A percentile compares a stretch with the other conserved stretches of the same genome.
Evolutionary conservation across 208 protist species (phyloP).

Genomic region (Crithidia brevicula): DNA sequence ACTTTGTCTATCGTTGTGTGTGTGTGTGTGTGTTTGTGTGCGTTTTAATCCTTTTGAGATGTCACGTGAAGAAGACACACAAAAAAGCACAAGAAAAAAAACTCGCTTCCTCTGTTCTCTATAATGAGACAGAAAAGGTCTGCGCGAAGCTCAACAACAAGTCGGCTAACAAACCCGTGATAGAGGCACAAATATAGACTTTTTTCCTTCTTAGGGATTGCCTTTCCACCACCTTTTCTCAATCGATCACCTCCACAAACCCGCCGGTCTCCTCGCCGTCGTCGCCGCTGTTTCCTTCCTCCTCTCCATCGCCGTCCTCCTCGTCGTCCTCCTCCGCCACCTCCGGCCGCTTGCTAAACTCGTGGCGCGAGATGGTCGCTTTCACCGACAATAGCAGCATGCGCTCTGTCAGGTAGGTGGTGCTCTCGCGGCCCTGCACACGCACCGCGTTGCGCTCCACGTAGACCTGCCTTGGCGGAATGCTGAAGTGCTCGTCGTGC

Average conservation of each 20-base stretch:
- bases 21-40: no score
- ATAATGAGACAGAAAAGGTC: no score
- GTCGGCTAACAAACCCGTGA: no score
- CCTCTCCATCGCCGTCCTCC: constrained; percentile 14
- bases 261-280: background rate
- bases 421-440: constrained; percentile 66
- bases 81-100: background rate
- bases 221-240: background rate
- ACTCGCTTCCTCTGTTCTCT: no score
- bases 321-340: constrained; percentile 8
- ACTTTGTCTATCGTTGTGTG: no score
- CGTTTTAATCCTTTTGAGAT: no score
- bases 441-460: constrained; percentile 49
- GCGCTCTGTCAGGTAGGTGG: constrained; percentile 74
- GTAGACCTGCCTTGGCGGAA: constrained; percentile 41
- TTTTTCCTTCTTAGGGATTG: background rate
- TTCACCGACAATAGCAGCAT: constrained; percentile 78
- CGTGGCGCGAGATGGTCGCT: constrained; percentile 24
- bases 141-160: no score
- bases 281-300: background rate
- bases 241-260: constrained; percentile 10
- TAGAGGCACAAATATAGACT: no score
- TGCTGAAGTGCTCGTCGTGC: constrained; percentile 66
- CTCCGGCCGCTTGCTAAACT: constrained; percentile 4
- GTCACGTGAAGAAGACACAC: background rate